Evolutionary conservation across 768 basidiomycete genomes (phyloP).

Genomic region (Tephrocybe rancida): DNA sequence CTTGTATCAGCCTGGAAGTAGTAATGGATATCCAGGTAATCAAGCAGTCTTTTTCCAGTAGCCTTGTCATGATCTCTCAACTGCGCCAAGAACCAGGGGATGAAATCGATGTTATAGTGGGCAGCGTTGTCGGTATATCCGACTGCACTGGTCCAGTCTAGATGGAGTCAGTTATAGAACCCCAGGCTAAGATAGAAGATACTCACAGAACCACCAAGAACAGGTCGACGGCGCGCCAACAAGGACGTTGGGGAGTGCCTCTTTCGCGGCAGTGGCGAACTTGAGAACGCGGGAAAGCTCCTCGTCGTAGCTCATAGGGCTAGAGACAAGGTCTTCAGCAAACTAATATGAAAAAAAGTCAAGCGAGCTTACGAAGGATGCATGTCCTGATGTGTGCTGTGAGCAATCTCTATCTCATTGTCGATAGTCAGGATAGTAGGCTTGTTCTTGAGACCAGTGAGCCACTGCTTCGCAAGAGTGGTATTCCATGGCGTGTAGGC

Average conservation of each 20-base stretch:
- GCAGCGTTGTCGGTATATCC: constrained; percentile 52
- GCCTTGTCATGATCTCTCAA: constrained; percentile 41
- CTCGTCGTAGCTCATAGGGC: constrained; percentile 52
- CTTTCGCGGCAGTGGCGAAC: constrained; percentile 43
- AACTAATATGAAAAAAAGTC: background rate
- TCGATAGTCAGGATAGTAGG: constrained; percentile 51
- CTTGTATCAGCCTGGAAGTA: constrained; percentile 56
- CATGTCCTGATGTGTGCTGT: constrained; percentile 58
- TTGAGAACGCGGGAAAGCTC: constrained; percentile 47
- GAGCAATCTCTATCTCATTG: constrained; percentile 61
- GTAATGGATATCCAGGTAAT: constrained; percentile 59
- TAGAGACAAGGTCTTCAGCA: constrained; percentile 15
- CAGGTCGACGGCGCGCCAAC: constrained; percentile 52
- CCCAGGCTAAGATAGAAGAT: background rate
- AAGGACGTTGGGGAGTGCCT: constrained; percentile 42
- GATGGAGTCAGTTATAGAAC: background rate
- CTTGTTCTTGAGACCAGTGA: constrained; percentile 46
- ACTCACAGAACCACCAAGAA: constrained; percentile 48
- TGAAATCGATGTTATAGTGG: constrained; percentile 53
- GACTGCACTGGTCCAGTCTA: constrained; percentile 55
- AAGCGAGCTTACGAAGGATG: constrained; percentile 41
- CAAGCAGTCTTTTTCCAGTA: constrained; percentile 45
- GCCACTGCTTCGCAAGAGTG: constrained; percentile 43
- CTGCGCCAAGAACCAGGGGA: constrained; percentile 57
- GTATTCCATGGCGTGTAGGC: constrained; percentile 54